phyloP scores from a whole-genome alignment of 129 eudicot species.

The Smallanthus sonchifolius region DNA sequence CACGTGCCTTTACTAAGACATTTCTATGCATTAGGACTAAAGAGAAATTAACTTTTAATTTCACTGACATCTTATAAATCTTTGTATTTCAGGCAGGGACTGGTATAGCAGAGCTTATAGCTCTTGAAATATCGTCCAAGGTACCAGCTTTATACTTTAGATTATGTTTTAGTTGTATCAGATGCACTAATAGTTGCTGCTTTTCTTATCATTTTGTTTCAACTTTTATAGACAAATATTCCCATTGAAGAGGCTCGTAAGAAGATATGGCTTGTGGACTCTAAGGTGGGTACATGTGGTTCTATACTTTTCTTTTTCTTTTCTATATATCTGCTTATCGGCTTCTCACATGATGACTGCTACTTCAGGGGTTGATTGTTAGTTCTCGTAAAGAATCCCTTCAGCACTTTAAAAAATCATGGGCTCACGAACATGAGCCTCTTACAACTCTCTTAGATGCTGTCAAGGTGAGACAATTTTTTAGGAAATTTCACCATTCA shows the following conservation, averaged over 20 bases:
- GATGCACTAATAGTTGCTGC: background rate
- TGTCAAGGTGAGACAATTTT: conserved; percentile 58
- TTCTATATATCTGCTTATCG: background rate
- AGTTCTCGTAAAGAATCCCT: conserved; percentile 78
- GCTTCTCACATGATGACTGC: conserved; percentile 15
- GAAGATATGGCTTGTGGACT: conserved; percentile 94
- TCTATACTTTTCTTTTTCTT: background rate
- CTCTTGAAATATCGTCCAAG: conserved; percentile 91
- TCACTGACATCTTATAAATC: background rate
- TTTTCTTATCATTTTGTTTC: background rate
- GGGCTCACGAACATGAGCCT: conserved; percentile 95
- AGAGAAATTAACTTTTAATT: background rate
- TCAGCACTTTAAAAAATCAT: conserved; percentile 87
- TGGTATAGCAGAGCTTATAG: conserved; percentile 91
- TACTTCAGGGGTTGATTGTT: conserved; percentile 77
- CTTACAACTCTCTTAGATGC: conserved; percentile 64
- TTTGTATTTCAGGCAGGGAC: conserved; percentile 72
- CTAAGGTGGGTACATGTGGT: conserved; percentile 51
- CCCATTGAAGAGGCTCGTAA: conserved; percentile 83
- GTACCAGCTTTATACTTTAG: conserved; percentile 27
- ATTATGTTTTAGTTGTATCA: background rate
- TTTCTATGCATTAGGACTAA: background rate
- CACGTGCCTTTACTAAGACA: background rate
- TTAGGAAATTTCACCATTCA: background rate
- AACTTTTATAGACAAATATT: conserved; percentile 41